These are phyloP conservation scores for Trichophyton schoenleinii DNA, from an alignment of 2,329 filamentous ascomycete species.

Conservation along the genomic window DNA sequence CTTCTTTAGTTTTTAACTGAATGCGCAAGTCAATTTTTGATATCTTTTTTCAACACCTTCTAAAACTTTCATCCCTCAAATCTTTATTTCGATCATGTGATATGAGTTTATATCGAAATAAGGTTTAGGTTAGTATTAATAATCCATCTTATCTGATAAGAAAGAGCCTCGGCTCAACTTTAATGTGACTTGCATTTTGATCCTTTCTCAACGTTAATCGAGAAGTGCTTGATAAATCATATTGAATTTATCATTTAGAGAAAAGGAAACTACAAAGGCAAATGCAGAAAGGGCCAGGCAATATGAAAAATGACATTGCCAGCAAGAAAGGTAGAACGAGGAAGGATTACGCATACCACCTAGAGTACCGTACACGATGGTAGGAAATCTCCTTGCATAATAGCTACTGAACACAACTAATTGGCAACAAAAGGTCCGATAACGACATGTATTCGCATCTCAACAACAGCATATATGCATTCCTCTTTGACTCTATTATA, in stretches of 20 bases:
- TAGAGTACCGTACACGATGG: constrained; percentile 83
- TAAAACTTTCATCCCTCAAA: not conserved
- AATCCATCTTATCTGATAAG: constrained; percentile 10
- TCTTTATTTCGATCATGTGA: not conserved
- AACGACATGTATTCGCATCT: constrained; percentile 93
- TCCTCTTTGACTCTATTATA: constrained; percentile 78
- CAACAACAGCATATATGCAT: constrained; percentile 81
- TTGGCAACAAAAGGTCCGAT: constrained; percentile 52
- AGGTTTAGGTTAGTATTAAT: constrained; percentile 11
- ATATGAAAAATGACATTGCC: constrained; percentile 22
- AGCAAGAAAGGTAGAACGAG: constrained; percentile 51
- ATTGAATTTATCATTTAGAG: not conserved
- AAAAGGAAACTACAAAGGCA: not conserved
- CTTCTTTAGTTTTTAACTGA: not conserved
- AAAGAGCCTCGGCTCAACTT: constrained; percentile 10
- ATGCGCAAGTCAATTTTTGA: not conserved
- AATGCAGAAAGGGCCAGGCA: too few species aligned
- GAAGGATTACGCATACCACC: constrained; percentile 61
- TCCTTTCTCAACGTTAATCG: not conserved
- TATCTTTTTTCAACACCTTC: not conserved
- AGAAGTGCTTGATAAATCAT: not conserved
- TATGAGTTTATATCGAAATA: not conserved
- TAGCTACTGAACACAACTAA: not conserved
- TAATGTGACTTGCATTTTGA: constrained; percentile 4
- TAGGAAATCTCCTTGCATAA: constrained; percentile 23